phyloP scores from a whole-genome alignment of 495 filamentous ascomycete genomes.

The Sordaria brevicollis region DNA sequence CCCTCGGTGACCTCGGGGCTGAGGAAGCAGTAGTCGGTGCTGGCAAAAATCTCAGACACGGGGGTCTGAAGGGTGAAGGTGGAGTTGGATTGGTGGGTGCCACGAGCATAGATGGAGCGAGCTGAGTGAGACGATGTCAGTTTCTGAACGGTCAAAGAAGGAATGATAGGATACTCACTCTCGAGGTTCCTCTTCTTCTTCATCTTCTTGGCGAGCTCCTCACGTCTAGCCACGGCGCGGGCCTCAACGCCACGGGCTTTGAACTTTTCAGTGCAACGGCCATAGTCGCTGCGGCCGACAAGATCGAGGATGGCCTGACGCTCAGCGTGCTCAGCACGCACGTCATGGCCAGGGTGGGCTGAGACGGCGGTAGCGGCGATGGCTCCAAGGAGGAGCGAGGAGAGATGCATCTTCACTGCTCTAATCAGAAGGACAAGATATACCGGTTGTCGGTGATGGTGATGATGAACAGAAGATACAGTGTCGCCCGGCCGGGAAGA shows the following conservation, averaged over 20 bases:
- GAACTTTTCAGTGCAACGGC: constrained; percentile 39
- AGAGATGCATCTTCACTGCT: constrained; percentile 9
- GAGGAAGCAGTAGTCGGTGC: constrained; percentile 43
- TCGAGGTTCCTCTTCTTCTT: constrained; percentile 12
- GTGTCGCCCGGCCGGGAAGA: not conserved
- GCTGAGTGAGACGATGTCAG: not conserved
- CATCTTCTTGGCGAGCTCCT: constrained; percentile 13
- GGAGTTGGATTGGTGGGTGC: not conserved
- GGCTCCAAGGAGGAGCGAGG: constrained; percentile 2
- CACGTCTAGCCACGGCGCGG: constrained; percentile 35
- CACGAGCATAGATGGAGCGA: not conserved
- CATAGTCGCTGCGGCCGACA: constrained; percentile 28
- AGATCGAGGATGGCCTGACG: constrained; percentile 32
- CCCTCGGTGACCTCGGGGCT: constrained; percentile 44
- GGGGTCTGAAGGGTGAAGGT: constrained; percentile 8
- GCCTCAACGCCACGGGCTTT: constrained; percentile 38
- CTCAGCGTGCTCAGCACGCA: constrained; percentile 34
- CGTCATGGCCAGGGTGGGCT: constrained; percentile 41
- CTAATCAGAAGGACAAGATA: not conserved
- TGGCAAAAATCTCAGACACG: constrained; percentile 30
- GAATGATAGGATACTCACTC: constrained; percentile 5
- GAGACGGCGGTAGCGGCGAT: constrained; percentile 8
- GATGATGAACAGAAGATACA: not conserved
- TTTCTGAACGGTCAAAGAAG: not conserved
- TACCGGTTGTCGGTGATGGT: not conserved